Evolutionary conservation across 2,329 filamentous ascomycete genomes (phyloP).

Genomic region (Ceratocystis lukuohia): DNA sequence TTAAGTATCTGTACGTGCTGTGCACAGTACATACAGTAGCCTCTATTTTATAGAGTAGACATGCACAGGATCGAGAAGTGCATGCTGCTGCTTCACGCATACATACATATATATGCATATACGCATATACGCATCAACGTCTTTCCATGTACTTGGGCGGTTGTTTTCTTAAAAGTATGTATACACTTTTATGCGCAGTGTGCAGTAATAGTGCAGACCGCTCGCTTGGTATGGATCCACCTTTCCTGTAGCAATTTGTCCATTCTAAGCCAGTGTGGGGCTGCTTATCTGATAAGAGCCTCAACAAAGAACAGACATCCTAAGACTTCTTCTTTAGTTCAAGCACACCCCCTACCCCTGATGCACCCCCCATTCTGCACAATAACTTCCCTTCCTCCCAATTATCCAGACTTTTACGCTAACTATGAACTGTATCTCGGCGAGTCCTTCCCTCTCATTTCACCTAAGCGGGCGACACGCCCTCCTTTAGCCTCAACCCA

Average conservation of each 20-base stretch:
- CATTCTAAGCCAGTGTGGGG: background rate
- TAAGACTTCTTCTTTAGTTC: background rate
- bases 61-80: background rate
- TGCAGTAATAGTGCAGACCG: too few species aligned
- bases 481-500: background rate
- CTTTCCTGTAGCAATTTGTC: background rate
- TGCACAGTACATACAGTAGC: background rate
- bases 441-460: background rate
- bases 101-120: background rate
- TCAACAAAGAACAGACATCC: background rate
- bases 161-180: too few species aligned
- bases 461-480: background rate
- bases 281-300: background rate
- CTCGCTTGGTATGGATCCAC: background rate
- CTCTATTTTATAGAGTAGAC: background rate
- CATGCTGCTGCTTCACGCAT: background rate
- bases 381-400: too few species aligned
- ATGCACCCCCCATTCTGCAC: background rate
- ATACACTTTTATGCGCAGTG: too few species aligned
- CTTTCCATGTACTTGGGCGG: too few species aligned
- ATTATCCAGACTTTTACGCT: too few species aligned
- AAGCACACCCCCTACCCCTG: background rate
- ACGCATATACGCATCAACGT: background rate
- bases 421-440: background rate
- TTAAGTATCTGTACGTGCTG: too few species aligned